Evolutionary conservation across 129 eudicot species (phyloP).

Genomic region (carrot (Daucus carota)): DH1_v3.0 NC_030386.2:28564501-28565000

Average conservation of each 20-base stretch:
- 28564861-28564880: conserved; percentile 23
- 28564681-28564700: conserved; percentile 18
- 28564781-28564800: conserved; percentile 33
- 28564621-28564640: conserved; percentile 7
- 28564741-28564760: conserved; percentile 45
- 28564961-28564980: conserved; percentile 50
- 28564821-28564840: conserved; percentile 24
- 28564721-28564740: conserved; percentile 28
- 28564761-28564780: conserved; percentile 40
- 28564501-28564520: conserved; percentile 22
- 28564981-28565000: conserved; percentile 38
- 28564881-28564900: conserved; percentile 21
- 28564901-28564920: conserved; percentile 27
- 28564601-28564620: conserved; percentile 31
- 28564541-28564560: conserved; percentile 60
- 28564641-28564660: conserved; percentile 11
- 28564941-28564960: conserved; percentile 51
- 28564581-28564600: conserved; percentile 43
- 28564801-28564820: conserved; percentile 33
- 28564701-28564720: conserved; percentile 40
- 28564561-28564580: conserved; percentile 45
- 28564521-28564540: conserved; percentile 54
- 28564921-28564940: conserved; percentile 21
- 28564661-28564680: conserved; percentile 22
- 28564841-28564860: conserved; percentile 21